Evolutionary conservation across 768 basidiomycete species (phyloP).

Genomic region (Kockovaella imperatae): DNA sequence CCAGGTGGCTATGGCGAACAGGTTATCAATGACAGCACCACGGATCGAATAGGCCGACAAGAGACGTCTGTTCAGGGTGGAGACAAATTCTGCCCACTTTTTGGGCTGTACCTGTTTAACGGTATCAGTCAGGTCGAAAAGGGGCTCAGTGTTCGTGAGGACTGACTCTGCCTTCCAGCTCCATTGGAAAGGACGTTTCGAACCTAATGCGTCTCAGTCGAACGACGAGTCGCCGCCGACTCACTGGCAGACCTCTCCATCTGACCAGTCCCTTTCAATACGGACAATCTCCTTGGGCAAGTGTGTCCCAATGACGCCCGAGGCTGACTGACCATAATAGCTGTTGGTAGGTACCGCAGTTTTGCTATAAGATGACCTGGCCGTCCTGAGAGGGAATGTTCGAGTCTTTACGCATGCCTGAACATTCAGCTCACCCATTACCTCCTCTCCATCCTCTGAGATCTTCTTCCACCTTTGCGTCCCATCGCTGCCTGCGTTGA

Average conservation of each 20-base stretch:
- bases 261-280: slow-evolving; percentile 83
- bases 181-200: slow-evolving; percentile 76
- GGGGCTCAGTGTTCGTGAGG: too few species aligned
- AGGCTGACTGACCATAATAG: slow-evolving; percentile 63
- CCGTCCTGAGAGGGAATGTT: slow-evolving; percentile 6
- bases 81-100: slow-evolving; percentile 81
- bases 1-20: slow-evolving; percentile 67
- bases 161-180: slow-evolving; percentile 83
- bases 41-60: slow-evolving; percentile 75
- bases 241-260: slow-evolving; percentile 75
- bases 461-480: slow-evolving; percentile 22
- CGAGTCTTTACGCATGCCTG: neutral
- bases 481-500: slow-evolving; percentile 11
- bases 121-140: slow-evolving; percentile 1
- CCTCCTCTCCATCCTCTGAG: slow-evolving; percentile 33
- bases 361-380: slow-evolving; percentile 34
- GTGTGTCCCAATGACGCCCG: slow-evolving; percentile 79
- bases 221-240: slow-evolving; percentile 9
- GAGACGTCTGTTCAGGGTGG: slow-evolving; percentile 78
- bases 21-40: slow-evolving; percentile 67
- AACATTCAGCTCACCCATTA: slow-evolving; percentile 15
- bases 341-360: slow-evolving; percentile 25
- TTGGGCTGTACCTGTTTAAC: slow-evolving; percentile 70
- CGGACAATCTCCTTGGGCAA: slow-evolving; percentile 86
- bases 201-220: too few species aligned